Percentiles rank a stretch among this genome's conserved stretches.
Conservation (phyloP, 345 rosid species). For the Citrus reticulata region DNA sequence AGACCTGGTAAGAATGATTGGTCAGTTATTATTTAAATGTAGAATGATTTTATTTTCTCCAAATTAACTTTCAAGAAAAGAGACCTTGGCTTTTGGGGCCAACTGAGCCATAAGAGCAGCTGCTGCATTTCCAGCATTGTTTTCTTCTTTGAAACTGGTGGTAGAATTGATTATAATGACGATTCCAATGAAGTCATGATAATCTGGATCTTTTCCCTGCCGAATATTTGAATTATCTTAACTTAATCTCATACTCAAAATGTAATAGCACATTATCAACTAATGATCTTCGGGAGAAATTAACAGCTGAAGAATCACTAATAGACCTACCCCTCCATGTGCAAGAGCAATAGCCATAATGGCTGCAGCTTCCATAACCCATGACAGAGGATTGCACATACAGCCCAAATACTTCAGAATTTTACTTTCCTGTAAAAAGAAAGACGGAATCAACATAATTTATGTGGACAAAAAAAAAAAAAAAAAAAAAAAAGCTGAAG, state of each 20-base stretch:
- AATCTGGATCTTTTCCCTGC: slow-evolving; percentile 57
- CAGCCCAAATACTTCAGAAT: slow-evolving; percentile 51
- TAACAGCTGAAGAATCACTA: not conserved
- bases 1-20: slow-evolving; percentile 20
- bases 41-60: too few relatives aligned
- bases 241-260: too few relatives aligned
- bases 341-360: slow-evolving; percentile 68
- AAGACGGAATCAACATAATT: slow-evolving; percentile 4
- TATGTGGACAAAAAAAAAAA: not conserved
- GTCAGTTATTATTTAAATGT: not conserved
- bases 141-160: slow-evolving; percentile 64
- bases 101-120: slow-evolving; percentile 71
- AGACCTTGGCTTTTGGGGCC: slow-evolving; percentile 65
- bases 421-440: slow-evolving; percentile 45
- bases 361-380: slow-evolving; percentile 80
- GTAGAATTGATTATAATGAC: slow-evolving; percentile 47
- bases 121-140: slow-evolving; percentile 73
- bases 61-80: too few relatives aligned
- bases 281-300: too few relatives aligned
- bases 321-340: slow-evolving; percentile 52
- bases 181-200: slow-evolving; percentile 56
- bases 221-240: not conserved
- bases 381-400: slow-evolving; percentile 73
- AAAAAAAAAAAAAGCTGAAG: not conserved
- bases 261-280: too few relatives aligned